Evolutionary conservation across 1,284 basidiomycete genomes (phyloP).

Genomic region (Irpex sp.): DNA sequence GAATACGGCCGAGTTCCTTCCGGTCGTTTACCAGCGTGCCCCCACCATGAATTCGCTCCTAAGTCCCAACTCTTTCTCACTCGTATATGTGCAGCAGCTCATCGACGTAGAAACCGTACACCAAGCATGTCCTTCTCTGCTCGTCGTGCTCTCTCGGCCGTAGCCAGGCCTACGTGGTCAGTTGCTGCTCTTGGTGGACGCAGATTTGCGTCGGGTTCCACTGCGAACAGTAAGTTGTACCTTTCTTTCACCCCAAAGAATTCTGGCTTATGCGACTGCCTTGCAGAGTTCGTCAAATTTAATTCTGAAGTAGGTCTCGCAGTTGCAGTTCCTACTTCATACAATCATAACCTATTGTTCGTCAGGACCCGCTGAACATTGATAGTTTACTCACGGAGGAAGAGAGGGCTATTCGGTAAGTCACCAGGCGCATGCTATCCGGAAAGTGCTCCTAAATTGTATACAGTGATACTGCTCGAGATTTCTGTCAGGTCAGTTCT

Average conservation of each 20-base stretch:
- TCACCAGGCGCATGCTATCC: too few relatives aligned
- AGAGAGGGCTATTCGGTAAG: conserved; percentile 82
- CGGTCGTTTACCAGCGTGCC: too few relatives aligned
- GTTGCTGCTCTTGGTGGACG: background rate
- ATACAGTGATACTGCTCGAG: conserved; percentile 74
- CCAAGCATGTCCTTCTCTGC: background rate
- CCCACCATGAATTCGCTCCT: too few relatives aligned
- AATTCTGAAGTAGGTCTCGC: conserved; percentile 60
- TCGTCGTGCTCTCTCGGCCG: background rate
- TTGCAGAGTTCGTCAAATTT: conserved; percentile 50
- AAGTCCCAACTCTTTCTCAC: too few relatives aligned
- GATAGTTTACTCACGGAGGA: conserved; percentile 85
- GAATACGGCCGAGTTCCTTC: background rate
- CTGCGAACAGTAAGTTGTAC: conserved; percentile 7
- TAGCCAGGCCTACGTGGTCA: background rate
- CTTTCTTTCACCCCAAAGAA: background rate
- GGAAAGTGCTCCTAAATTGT: background rate
- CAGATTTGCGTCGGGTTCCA: background rate
- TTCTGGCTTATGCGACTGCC: background rate
- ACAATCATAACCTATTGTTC: background rate
- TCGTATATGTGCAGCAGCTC: too few relatives aligned
- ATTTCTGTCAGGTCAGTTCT: conserved; percentile 73
- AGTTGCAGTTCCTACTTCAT: background rate
- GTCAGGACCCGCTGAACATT: conserved; percentile 73
- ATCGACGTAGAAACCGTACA: too few relatives aligned